Evolutionary conservation across 108 stramenopile genomes (phyloP).

Genomic region (Epithemia pelagica): DNA sequence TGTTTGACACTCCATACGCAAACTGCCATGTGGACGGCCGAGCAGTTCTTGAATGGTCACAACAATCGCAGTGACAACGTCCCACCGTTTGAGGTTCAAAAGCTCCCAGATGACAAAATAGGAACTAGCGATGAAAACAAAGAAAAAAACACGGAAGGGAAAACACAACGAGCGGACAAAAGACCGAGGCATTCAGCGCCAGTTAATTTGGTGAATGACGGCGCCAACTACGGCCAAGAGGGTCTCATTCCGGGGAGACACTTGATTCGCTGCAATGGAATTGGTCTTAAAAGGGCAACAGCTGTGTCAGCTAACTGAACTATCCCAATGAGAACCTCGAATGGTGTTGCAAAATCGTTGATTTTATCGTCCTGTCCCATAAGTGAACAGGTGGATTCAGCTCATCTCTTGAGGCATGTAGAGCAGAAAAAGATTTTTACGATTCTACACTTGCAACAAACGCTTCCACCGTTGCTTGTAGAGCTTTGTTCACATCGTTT

Average conservation of each 20-base stretch:
- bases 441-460: no score
- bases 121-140: background rate
- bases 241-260: constrained; percentile 38
- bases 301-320: no score
- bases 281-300: constrained; percentile 7
- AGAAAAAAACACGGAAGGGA: background rate
- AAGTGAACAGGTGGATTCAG: no score
- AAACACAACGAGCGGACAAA: background rate
- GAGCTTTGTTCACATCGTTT: constrained; percentile 24
- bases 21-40: constrained; percentile 56
- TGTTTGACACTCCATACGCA: constrained; percentile 53
- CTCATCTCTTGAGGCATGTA: no score
- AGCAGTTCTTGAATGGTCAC: constrained; percentile 14
- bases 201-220: background rate
- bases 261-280: constrained; percentile 36
- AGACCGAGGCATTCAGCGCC: background rate
- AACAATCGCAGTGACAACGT: background rate
- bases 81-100: background rate
- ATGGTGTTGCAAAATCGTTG: no score
- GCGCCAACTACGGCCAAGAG: constrained; percentile 13
- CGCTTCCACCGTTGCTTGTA: constrained; percentile 21
- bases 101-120: background rate
- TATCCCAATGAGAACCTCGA: no score
- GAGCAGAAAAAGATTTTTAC: no score
- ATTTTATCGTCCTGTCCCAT: no score